Evolutionary conservation across 2,329 filamentous ascomycete genomes (phyloP), one percentile per base, ranked within the genome.

Genomic region (Aspergillus quadrilineatus): DNA sequence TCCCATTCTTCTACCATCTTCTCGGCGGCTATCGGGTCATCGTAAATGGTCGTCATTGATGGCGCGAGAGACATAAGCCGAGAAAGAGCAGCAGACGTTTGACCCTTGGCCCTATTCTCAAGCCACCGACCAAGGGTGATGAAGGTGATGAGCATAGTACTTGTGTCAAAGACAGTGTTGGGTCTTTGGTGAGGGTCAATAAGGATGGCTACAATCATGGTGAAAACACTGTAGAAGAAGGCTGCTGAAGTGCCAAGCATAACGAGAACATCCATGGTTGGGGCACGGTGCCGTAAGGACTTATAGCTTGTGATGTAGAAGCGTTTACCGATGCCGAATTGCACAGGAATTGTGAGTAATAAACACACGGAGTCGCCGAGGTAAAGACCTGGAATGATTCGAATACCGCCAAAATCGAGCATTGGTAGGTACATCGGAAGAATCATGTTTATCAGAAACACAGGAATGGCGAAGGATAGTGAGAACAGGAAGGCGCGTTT

Each of bases 111-210:
- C 15, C 87, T 81, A 70, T 97, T 99, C 75, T 99, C 94, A 15
- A 99, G 77, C 77, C 89, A 99, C 36, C 94, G 87, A 4, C 94
- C 91, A 2, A 99, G 77, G 1, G 89, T 92, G 72, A 97, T 91
- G 71, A 99, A 97, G 0, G 92, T 96, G 72, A 99, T 92, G 50
- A 99, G 82, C 94, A 97, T 99, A 22, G 92, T 96, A 75, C 92
- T 97, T 1, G 94, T 99, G 69, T 99, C 94, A 67, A 99, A 99
- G 14, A 97, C 89, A 1, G 92, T 97, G 61, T 85, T 87, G 0
- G 94, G 94, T 47, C 90, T 85, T 2, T 82, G 84, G 70, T 97
- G 91, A 6, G 91, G 89, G 22, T 85, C 79, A n/a, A 84, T 80
- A 12, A 89, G 63, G 17, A 97, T 72, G 0, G 92, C 95, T 14